Evolutionary conservation across 805 yeast species (phyloP), one percentile per base, ranked within the genome.

Genomic region (Kluyveromyces siamensis): DNA sequence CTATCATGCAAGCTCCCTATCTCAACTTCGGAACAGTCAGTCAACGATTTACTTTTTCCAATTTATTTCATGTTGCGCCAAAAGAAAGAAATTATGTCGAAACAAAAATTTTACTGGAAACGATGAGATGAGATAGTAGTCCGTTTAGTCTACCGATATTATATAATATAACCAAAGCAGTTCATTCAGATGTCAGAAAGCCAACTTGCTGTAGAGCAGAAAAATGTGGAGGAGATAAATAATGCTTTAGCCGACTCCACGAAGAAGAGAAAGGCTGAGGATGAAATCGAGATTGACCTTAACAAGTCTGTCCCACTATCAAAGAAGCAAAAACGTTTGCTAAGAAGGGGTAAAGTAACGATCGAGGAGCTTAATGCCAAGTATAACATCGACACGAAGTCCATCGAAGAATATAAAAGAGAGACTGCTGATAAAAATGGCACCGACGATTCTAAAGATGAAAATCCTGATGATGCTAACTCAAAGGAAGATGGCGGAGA

Each of bases 311-410:
- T 84, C 13, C 97, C 99, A 1, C 71, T 90, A 45, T 89, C 96
- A 11, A 90, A 87, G 66, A 91, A 93, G 66, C 96, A 91, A 67
- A 84, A 84, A 59, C 84, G 98, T 70, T 70, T 82, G 55, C 69
- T 85, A 55, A 91, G 93, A 68, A 87, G 83, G 54, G 89, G 89
- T 52, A 81, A 85, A 59, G 60, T 76, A 30, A 78, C 84, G 44
- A 56, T 80, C 41, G 83, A 79, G 44, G 82, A 80, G 57, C 60
- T 81, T 18, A 72, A 74, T 50, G 60, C 66, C 7, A 66, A 68
- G 45, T 71, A 66, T 52, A 68, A 67, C 55, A 63, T 66, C 40
- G 71, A 71, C 44, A 63, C 71, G 36, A 60, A 63, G 18, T 64
- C 69, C 16, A 57, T 64, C 17, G 61, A 62, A 48, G 66, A 68